Evolutionary conservation across 2,329 filamentous ascomycete genomes (phyloP).

Genomic region (Nannizzia gypsea): DNA sequence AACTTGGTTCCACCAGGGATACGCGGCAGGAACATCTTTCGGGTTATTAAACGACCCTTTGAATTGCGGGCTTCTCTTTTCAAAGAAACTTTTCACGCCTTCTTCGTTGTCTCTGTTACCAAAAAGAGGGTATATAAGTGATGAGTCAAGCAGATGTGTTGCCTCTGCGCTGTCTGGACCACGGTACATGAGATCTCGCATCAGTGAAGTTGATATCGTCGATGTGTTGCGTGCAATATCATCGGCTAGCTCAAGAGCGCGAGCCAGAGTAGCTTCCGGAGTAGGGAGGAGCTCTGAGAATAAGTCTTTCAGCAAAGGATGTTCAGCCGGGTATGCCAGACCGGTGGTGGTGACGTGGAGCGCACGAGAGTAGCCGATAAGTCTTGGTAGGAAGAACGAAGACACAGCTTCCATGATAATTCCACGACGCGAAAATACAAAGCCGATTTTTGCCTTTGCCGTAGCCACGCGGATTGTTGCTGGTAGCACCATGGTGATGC

Average conservation of each 20-base stretch:
- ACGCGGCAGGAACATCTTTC: slow-evolving; percentile 46
- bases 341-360: slow-evolving; percentile 58
- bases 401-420: slow-evolving; percentile 61
- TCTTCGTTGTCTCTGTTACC: slow-evolving; percentile 50
- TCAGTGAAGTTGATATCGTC: slow-evolving; percentile 50
- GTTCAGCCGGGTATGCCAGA: slow-evolving; percentile 44
- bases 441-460: slow-evolving; percentile 53
- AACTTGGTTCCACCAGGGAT: slow-evolving; percentile 57
- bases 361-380: slow-evolving; percentile 54
- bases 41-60: slow-evolving; percentile 39
- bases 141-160: slow-evolving; percentile 55
- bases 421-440: slow-evolving; percentile 60
- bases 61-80: slow-evolving; percentile 56
- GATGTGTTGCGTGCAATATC: slow-evolving; percentile 58
- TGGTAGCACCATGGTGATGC: slow-evolving; percentile 48
- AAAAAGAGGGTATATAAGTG: slow-evolving; percentile 31
- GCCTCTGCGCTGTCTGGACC: slow-evolving; percentile 48
- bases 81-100: slow-evolving; percentile 55
- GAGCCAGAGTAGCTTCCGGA: slow-evolving; percentile 49
- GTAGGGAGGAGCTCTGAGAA: slow-evolving; percentile 54
- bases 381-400: slow-evolving; percentile 58
- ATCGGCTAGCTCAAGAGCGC: slow-evolving; percentile 53
- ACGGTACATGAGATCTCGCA: slow-evolving; percentile 58
- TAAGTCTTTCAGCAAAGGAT: slow-evolving; percentile 43
- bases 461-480: slow-evolving; percentile 47